phyloP scores from a whole-genome alignment of 106 monocot species.

The Acorus gramineus region DNA sequence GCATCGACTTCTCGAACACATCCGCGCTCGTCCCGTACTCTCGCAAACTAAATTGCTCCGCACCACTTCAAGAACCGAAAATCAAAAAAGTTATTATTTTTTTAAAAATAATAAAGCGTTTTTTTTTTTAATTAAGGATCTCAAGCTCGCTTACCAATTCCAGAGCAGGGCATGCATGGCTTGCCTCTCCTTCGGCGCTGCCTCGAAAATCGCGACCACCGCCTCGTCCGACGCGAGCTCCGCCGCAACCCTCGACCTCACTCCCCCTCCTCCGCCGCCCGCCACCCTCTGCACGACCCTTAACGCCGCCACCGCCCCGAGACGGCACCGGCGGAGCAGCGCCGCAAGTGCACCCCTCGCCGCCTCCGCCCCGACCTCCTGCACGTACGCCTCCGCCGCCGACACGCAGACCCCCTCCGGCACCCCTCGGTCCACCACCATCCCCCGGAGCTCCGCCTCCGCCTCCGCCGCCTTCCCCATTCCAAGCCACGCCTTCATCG shows the following conservation, averaged over 20 bases:
- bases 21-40: slow-evolving; percentile 59
- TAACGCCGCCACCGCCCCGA: slow-evolving; percentile 44
- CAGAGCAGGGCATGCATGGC: slow-evolving; percentile 85
- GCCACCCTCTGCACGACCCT: slow-evolving; percentile 54
- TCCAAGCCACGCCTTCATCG: slow-evolving; percentile 74
- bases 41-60: slow-evolving; percentile 67
- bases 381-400: slow-evolving; percentile 56
- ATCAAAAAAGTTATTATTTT: background rate
- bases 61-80: slow-evolving; percentile 35
- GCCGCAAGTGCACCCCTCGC: slow-evolving; percentile 45
- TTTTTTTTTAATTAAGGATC: background rate
- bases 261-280: slow-evolving; percentile 28
- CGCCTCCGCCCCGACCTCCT: slow-evolving; percentile 41
- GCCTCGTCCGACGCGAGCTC: slow-evolving; percentile 71
- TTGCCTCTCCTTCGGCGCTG: slow-evolving; percentile 33
- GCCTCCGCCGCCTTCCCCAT: slow-evolving; percentile 54
- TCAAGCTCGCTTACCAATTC: slow-evolving; percentile 56
- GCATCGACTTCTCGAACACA: slow-evolving; percentile 94
- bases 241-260: slow-evolving; percentile 43
- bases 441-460: slow-evolving; percentile 58
- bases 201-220: slow-evolving; percentile 46
- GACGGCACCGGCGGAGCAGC: slow-evolving; percentile 45
- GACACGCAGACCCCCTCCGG: slow-evolving; percentile 52
- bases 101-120: background rate
- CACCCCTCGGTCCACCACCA: slow-evolving; percentile 39